Base-by-base conservation (phyloP, 257 asterid genomes). In the Solanum tacnaense region DNA sequence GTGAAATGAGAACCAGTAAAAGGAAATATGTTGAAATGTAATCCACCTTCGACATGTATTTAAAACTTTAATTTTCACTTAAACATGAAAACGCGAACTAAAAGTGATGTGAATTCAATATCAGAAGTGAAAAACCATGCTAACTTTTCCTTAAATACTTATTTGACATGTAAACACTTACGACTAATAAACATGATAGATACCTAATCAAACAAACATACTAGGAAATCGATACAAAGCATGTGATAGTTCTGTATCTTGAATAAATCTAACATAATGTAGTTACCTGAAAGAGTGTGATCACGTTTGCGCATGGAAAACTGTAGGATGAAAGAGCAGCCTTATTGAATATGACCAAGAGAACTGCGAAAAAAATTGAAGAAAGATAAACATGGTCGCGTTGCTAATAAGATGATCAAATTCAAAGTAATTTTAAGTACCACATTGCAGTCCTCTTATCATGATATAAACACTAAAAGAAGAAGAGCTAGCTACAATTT, bases 261-360 rank as follows among this genome's bases (percentile, higher is more conserved):
- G 3, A 41, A 78, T 78, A 41, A 25, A 78, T 41, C 65, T 41
- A 78, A 41, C 25, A 15, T 79, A 44, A 79, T 7, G 65, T 38
- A 88, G 68, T 65, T 89, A 86, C 90, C 89, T 89, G 89, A 73
- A 89, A 86, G 38, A 86, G 87, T 44, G 89, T 89, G 84, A 89
- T 86, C 72, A 89, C 89, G 1, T 89, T 89, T 13, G 84, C 90
- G 73, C 85, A 89, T 5, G 90, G 90, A 70, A 89, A 86, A 3
- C 56, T 65, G 72, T 89, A 89, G 6, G 89, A 89, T 85, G 90
- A 86, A 35, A 89, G 89, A 31, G 90, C 89, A 70, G 87, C 87
- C 87, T 89, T 89, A 36, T 89, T 89, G 89, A 89, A 89, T 67
- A 86, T 70, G 35, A 89, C 84, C 78, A 89, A 68, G 25, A 89